A percentile compares a stretch with the other conserved stretches of the same genome.
phyloP scores from a whole-genome alignment of 1,284 basidiomycete genomes.

The Tetrapyrgos nigripes region DNA sequence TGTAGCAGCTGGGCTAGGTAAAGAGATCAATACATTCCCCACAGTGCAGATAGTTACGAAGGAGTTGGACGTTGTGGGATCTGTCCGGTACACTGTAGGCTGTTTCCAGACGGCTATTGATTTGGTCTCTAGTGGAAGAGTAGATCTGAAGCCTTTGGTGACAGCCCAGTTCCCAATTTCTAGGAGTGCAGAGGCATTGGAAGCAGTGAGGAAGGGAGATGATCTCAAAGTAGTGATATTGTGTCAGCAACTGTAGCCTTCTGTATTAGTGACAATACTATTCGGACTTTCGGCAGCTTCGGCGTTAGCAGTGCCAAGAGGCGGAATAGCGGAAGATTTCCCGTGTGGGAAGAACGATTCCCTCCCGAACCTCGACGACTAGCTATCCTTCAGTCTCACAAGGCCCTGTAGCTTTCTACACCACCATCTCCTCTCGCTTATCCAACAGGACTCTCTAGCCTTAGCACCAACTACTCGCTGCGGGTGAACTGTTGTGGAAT shows the following conservation, averaged over 20 bases:
- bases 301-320: no score
- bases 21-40: slow-evolving; percentile 22
- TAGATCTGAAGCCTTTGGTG: slow-evolving; percentile 23
- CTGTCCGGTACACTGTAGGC: slow-evolving; percentile 25
- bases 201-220: slow-evolving; percentile 22
- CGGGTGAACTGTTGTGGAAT: no score
- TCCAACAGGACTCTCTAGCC: no score
- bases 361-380: no score
- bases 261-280: not conserved
- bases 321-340: not conserved
- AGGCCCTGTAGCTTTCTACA: no score
- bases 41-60: slow-evolving; percentile 25
- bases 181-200: slow-evolving; percentile 22
- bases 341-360: no score
- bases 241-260: slow-evolving; percentile 20
- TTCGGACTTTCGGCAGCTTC: no score
- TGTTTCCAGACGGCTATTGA: slow-evolving; percentile 27
- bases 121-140: slow-evolving; percentile 18
- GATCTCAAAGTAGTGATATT: slow-evolving; percentile 27
- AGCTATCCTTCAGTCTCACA: no score
- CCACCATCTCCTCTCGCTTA: no score
- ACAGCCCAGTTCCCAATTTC: slow-evolving; percentile 23
- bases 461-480: no score
- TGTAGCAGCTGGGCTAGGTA: slow-evolving; percentile 25
- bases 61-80: slow-evolving; percentile 23